phyloP scores from a whole-genome alignment of 1,284 basidiomycete species.

The Rhodotorula sp. region DNA sequence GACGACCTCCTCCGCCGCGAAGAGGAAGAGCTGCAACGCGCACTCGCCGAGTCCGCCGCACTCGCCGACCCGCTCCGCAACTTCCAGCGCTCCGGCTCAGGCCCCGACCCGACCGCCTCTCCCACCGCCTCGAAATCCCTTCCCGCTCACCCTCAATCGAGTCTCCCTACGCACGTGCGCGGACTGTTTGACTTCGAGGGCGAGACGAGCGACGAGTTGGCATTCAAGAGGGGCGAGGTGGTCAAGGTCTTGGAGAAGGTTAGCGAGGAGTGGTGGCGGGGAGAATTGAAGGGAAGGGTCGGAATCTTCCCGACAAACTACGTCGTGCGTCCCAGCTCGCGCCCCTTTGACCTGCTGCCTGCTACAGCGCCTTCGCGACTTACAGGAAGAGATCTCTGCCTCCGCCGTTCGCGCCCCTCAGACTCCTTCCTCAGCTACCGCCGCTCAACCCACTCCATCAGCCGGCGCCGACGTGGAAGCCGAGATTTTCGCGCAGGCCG shows the following conservation, averaged over 20 bases:
- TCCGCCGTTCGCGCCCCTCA: slow-evolving; percentile 64
- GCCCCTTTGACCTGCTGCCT: slow-evolving; percentile 52
- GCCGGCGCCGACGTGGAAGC: slow-evolving; percentile 78
- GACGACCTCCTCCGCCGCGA: slow-evolving; percentile 77
- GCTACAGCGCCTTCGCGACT: slow-evolving; percentile 68
- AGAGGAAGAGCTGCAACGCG: slow-evolving; percentile 88
- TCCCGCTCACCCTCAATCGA: neutral
- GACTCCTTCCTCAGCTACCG: neutral
- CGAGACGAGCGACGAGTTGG: slow-evolving; percentile 84
- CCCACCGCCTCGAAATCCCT: slow-evolving; percentile 1
- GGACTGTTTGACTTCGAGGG: slow-evolving; percentile 90
- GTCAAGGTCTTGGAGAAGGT: slow-evolving; percentile 94
- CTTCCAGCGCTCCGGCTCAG: slow-evolving; percentile 12
- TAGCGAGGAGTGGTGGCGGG: slow-evolving; percentile 98
- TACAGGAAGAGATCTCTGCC: slow-evolving; percentile 42
- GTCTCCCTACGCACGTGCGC: slow-evolving; percentile 59
- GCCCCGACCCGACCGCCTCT: neutral
- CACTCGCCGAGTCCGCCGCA: slow-evolving; percentile 64
- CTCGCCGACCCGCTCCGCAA: slow-evolving; percentile 33
- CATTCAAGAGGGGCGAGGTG: slow-evolving; percentile 88
- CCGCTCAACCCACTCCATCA: neutral
- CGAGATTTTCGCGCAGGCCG: slow-evolving; percentile 75
- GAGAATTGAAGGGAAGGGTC: slow-evolving; percentile 67
- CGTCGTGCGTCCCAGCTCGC: slow-evolving; percentile 61
- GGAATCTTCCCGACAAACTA: slow-evolving; percentile 99